Base-by-base conservation (phyloP, 345 rosid genomes). In the Carallia brachiata region DNA sequence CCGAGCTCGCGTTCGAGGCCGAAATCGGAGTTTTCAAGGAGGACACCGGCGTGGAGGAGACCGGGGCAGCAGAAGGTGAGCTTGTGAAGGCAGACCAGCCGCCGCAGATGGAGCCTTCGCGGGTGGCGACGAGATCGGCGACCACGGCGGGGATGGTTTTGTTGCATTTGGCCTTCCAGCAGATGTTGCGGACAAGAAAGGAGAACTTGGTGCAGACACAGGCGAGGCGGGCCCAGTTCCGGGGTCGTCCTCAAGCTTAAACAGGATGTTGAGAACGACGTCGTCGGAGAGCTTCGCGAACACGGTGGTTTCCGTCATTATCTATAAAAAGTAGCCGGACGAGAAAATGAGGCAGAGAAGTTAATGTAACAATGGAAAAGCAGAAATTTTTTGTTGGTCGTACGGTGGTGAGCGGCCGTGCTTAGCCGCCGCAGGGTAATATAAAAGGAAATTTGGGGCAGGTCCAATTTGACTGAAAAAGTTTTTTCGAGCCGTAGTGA, bases 51-150 rank as follows among this genome's bases (percentile, higher is more conserved):
- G 82, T 90, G 98, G 80, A 67, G 79, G 75, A 86, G 89, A 19
- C 97, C 98, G 5, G 97, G 98, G 77, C 98, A 92, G 80, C 96
- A 92, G 60, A 95, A 92, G 65, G 91, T 78, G 63, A 92, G 89
- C 81, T 88, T 92, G 80, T 78, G 73, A 52, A 95, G 96, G 96
- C 79, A 30, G 87, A 77, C 97, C 99, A 95, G 69, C 82, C 88
- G 56, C 92, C 97, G 31, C 83, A 77, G 4, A 81, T 74, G 36
- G 75, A 16, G 62, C 81, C 40, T 36, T 78, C 54, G 47, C 68
- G 1, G 30, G 75, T 8, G 66, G 81, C 17, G 48, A 85, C 55
- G 64, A 95, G 92, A 67, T 90, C 98, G 71, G 92, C 60, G 80
- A 85, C 81, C 19, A 92, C 81, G 70, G 86, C 63, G 36, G 99